Percentiles rank a stretch among this genome's conserved stretches.
These are phyloP conservation scores for Setaria italica DNA, from an alignment of 202 grass and related monocot species.

Conservation along the genomic window DNA sequence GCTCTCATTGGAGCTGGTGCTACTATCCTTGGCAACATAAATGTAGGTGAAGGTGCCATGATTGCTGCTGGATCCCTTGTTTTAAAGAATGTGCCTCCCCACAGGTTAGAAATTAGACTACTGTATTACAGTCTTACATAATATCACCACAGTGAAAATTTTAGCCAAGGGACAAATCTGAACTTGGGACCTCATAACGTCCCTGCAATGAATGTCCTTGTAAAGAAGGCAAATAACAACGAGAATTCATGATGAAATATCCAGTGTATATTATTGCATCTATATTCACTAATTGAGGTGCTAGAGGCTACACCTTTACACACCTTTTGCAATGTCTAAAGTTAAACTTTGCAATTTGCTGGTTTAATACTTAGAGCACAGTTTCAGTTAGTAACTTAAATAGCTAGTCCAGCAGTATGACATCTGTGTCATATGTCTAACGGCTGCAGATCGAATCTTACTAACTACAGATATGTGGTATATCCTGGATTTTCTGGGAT, in stretches of 20 bases:
- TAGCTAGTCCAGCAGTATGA: neutral
- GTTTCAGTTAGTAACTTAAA: conserved; percentile 6
- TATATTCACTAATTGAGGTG: conserved; percentile 11
- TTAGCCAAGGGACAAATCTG: conserved; percentile 7
- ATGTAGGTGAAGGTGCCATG: conserved; percentile 96
- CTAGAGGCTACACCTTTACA: neutral
- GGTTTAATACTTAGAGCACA: neutral
- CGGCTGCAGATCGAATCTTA: neutral
- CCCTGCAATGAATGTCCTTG: conserved; percentile 20
- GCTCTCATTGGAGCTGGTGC: conserved; percentile 97
- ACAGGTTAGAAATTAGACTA: conserved; percentile 68
- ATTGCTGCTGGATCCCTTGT: conserved; percentile 94
- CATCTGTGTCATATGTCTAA: neutral
- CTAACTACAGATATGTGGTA: neutral
- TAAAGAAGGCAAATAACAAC: neutral
- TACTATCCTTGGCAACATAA: conserved; percentile 93
- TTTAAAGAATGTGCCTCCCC: conserved; percentile 90
- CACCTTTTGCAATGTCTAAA: neutral
- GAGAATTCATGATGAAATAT: conserved; percentile 23
- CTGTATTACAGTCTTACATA: conserved; percentile 4
- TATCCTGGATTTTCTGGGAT: conserved; percentile 7
- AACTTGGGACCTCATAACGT: neutral
- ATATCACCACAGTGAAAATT: neutral
- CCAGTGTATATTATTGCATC: neutral
- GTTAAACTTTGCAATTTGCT: neutral